Evolutionary conservation across 441 rosid species (phyloP), one percentile per base, ranked within the genome.

Genomic region (Biscutella auriculata): DNA sequence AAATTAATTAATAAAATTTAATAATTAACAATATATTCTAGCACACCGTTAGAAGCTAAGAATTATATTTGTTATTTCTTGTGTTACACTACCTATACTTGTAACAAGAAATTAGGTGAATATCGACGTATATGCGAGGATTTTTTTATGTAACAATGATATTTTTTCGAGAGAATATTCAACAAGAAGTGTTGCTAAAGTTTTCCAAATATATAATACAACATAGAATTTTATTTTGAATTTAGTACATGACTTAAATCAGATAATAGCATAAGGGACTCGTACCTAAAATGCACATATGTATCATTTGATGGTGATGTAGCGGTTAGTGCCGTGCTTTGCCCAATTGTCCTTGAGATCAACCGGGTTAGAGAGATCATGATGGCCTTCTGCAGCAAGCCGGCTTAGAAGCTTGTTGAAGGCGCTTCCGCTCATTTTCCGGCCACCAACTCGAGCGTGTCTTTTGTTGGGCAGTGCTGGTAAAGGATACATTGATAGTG

Each of bases 371-470:
- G 97, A 88, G 26, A 88, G 79, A 73, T 88, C 97, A 27, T 68
- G 76, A 28, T 61, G 78, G 28, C 97, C 98, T 73, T 86, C 97
- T 1, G 92, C 94, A 11, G 95, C 95, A 21, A 92, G 87, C 13
- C 97, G 83, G 74, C 82, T 88, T 42, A 92, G 87, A 14, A 92
- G 86, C 76, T 92, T 92, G 85, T 83, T 81, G 73, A 84, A 92
- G 1, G 98, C 98, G 27, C 97, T 81, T 46, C 98, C 97, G 16
- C 98, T 92, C 98, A 88, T 92, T 68, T 92, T 92, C 55, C 96
- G 65, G n/a, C 98, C 98, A 56, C 98, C 97, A 8, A 92, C 75
- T 16, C 98, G 80, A 21, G 95, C 92, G 49, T 88, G 97, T 25
- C 84, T 75, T 64, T 92, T 92, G 76, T 84, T 88, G 21, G 97